Base-by-base conservation (phyloP, 331 rosid genomes). In the Malus hybrid region DNA sequence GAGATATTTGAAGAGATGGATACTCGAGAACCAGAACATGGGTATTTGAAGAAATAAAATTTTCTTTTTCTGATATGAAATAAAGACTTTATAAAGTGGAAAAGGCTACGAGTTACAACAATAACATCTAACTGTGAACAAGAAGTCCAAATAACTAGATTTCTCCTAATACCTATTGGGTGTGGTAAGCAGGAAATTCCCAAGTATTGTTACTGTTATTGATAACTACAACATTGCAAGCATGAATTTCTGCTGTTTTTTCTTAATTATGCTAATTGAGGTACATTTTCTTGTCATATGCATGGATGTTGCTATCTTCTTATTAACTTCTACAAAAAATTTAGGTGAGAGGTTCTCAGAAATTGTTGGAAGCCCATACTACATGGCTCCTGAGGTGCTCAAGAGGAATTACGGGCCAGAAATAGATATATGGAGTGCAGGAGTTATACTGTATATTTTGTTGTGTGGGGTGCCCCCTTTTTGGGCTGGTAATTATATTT, bases 381-480 rank as follows among this genome's bases (percentile, higher is more conserved):
- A 95, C 84, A 95, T 95, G 99, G 99, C 99, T 66, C 99, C 99
- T 1, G 99, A 95, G 86, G 99, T 95, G 80, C 90, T 95, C 76
- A 95, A 95, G 87, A 86, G 98, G 57, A 92, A 75, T 80, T 95
- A 95, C 34, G 99, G 99, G 78, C 99, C 96, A 26, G 99, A 95
- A 87, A 92, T 95, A 77, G 99, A 95, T 79, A 95, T 95, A 82
- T 95, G 99, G 99, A 95, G 99, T 82, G 97, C 99, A n/a, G 99
- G 99, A 83, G 99, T 95, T 74, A 92, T 95, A 70, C 96, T 95
- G 20, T 95, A 95, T 82, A 95, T 95, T 72, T 87, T 95, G 79
- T 74, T 95, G 80, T 92, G 99, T 63, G 99, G 99, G 22, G 99
- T 95, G 87, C 99, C 99, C 26, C 99, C 99, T 12, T 95, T 95